Evolutionary conservation across 352 stramenopile species (phyloP), one percentile per base, ranked within the genome.

Genomic region (Phytopythium vexans): DNA sequence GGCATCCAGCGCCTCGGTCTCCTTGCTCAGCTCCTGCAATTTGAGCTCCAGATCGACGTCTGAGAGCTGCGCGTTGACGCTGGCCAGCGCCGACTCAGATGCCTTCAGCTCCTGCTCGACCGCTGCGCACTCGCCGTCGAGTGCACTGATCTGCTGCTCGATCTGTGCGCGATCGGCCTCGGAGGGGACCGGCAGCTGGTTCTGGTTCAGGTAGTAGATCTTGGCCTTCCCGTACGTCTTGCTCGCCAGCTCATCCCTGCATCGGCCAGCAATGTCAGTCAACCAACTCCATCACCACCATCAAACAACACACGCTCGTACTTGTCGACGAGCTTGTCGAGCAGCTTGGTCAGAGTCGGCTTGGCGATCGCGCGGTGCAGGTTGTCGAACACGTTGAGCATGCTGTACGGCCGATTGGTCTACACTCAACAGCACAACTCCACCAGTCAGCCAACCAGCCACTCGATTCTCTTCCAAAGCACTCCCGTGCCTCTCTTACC

Each of bases 321-420:
- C 77, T 82, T 85, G 45, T 74, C 58, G 8, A 76, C 73, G 12
- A 91, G 78, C 6, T 75, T 77, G 53, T 93, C 83, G 37, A 93
- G 62, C 38, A 89, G 64, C 63, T 85, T 89, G 14, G 77, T 85
- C n/a, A 93, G 60, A 35, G 76, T 78, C 8, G 76, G 66, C 56
- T 93, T 91, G 35, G 77, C 73, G 49, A 93, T 84, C 8, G 57
- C 74, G 16, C 75, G 72, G 50, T 93, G 83, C 65, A 93, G 64
- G 56, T 93, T 93, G 52, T 91, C 82, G 52, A 89, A 93, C 54
- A 93, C 77, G 66, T 93, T 93, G 8, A 93, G 66, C 59, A 91
- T 62, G 64, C 80, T 93, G 63, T 91, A 93, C 50, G 83, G 80
- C 7, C 83, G 76, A 60, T 93, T 93, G 1, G 70, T 88, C 33